Evolutionary conservation across 2,329 filamentous ascomycete species (phyloP).

Genomic region (Didymella keratinophila): DNA sequence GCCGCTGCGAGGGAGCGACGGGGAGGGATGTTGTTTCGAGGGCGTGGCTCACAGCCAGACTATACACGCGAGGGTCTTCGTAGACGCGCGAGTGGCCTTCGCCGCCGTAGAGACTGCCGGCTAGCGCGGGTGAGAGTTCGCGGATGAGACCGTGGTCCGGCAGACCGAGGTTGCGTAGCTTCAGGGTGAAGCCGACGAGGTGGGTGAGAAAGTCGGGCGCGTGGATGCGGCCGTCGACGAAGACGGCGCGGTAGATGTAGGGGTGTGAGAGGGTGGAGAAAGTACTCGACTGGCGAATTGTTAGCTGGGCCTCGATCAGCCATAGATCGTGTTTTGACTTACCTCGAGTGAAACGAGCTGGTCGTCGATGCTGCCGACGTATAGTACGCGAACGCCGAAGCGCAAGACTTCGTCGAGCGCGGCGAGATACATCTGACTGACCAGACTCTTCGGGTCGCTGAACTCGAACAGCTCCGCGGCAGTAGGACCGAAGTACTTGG

Average conservation of each 20-base stretch:
- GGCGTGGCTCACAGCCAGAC: constrained; percentile 60
- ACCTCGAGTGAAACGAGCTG: constrained; percentile 93
- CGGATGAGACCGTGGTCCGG: constrained; percentile 92
- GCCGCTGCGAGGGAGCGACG: constrained; percentile 29
- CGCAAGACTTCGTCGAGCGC: constrained; percentile 77
- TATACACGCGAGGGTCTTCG: constrained; percentile 86
- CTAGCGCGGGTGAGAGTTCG: constrained; percentile 86
- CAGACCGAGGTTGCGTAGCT: constrained; percentile 90
- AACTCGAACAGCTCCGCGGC: constrained; percentile 97
- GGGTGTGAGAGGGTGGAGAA: constrained; percentile 88
- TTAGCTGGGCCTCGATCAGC: constrained; percentile 9
- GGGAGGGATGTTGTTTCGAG: constrained; percentile 56
- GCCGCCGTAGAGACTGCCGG: constrained; percentile 88
- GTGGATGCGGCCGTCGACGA: constrained; percentile 91
- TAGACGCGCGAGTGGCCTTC: constrained; percentile 95
- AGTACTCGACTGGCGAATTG: constrained; percentile 75
- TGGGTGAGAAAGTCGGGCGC: constrained; percentile 93
- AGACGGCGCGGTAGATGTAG: constrained; percentile 94
- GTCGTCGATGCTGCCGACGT: constrained; percentile 94
- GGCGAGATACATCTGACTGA: constrained; percentile 81
- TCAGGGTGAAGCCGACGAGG: constrained; percentile 90
- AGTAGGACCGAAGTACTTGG: constrained; percentile 85
- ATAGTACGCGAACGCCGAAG: constrained; percentile 83
- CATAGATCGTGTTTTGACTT: constrained; percentile 31
- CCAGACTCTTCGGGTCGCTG: constrained; percentile 78